Base-by-base conservation (phyloP, 352 stramenopile genomes). In the Phytophthora palmivora region DNA sequence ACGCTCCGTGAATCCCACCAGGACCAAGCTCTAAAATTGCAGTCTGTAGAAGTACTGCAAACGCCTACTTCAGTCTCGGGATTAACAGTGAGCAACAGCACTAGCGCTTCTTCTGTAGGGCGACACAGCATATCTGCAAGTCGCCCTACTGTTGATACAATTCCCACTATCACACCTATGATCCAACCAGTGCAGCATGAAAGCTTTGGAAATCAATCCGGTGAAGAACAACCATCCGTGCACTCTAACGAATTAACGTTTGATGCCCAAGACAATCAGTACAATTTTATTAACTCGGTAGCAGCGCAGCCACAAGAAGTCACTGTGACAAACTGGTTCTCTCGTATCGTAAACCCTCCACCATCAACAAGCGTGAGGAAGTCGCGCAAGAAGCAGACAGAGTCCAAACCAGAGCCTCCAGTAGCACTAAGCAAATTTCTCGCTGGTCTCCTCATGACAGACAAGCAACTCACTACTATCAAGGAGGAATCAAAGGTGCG, bases 11-110 rank as follows among this genome's bases (percentile, higher is more conserved):
- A 89, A 50, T 72, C 33, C 2, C 61, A 88, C 15, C 47, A 84
- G 24, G 76, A 85, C 14, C 67, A 88, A 56, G 45, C 70, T 12
- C 33, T 79, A n/a, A 91, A 82, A 33, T 59, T 89, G 14, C 74
- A 88, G 37, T 82, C 77, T 0, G 38, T 88, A 7, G 21, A 82
- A 24, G 14, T 57, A 0, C 36, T 87, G 8, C 19, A 78, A 37
- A 14, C 61, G 16, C 79, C 81, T 45, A 57, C 60, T 19, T 44
- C 37, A 4, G 5, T 2, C 6, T 30, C 48, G 1, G 26, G 32
- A 5, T 30, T 14, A 38, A 12, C 32, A 46, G 9, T 19, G 44
- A 7, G 39, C 19, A 38, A 11, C 32, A 45, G 12, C 21, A 49
- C 30, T 34, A 45, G 5, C 8, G 5, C 22, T n/a, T 11, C 38